Evolutionary conservation across 1,284 basidiomycete species (phyloP).

Genomic region (Cryptococcus neoformans): DNA sequence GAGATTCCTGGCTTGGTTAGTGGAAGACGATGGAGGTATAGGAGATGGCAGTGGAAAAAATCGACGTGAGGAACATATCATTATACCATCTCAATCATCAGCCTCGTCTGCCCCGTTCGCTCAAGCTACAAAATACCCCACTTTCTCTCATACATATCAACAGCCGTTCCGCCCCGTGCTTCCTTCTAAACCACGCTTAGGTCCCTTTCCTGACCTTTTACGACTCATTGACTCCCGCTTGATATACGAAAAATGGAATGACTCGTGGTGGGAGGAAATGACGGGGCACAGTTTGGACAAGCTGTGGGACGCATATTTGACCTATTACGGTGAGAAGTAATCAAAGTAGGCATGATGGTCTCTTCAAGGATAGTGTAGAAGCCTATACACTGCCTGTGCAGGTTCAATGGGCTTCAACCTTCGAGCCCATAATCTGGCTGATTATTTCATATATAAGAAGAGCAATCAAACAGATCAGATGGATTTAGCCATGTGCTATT

Average conservation of each 20-base stretch:
- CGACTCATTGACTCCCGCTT: slow-evolving; percentile 23
- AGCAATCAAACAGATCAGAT: no score
- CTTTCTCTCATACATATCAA: neutral
- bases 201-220: slow-evolving; percentile 30
- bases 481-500: no score
- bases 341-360: no score
- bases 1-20: slow-evolving; percentile 31
- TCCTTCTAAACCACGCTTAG: slow-evolving; percentile 13
- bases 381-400: neutral
- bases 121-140: slow-evolving; percentile 13
- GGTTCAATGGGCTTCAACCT: no score
- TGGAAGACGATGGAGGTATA: slow-evolving; percentile 4
- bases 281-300: slow-evolving; percentile 22
- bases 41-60: neutral
- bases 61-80: neutral
- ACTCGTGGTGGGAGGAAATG: slow-evolving; percentile 32
- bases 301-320: slow-evolving; percentile 32
- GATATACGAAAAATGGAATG: slow-evolving; percentile 22
- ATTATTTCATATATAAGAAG: no score
- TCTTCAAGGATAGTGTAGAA: neutral
- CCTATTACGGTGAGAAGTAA: slow-evolving; percentile 18
- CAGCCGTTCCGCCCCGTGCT: neutral
- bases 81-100: neutral
- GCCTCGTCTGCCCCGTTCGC: neutral
- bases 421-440: no score